Evolutionary conservation across 345 rosid species (phyloP).

Genomic region (Streptanthus diversifolius): DNA sequence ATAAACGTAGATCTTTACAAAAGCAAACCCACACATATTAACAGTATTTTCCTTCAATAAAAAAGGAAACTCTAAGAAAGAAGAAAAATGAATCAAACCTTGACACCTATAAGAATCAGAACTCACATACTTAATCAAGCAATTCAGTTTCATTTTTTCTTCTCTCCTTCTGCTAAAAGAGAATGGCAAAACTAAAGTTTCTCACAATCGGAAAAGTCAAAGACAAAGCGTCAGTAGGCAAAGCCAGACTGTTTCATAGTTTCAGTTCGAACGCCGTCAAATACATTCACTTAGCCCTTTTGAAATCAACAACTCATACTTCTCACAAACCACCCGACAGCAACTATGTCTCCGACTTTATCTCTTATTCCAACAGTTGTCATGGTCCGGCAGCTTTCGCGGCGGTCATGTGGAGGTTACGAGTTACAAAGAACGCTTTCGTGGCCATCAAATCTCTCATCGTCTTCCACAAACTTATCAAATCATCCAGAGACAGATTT

Average conservation of each 20-base stretch:
- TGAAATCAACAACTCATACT: constrained; percentile 68
- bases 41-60: not conserved
- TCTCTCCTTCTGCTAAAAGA: not conserved
- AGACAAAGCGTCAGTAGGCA: constrained; percentile 75
- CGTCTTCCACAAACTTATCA: constrained; percentile 58
- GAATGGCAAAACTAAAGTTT: constrained; percentile 38
- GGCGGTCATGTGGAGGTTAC: constrained; percentile 69
- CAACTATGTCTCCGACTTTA: constrained; percentile 44
- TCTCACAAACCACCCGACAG: constrained; percentile 46
- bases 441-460: constrained; percentile 74
- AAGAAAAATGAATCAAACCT: not conserved
- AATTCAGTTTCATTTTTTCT: not conserved
- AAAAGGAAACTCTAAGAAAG: not conserved
- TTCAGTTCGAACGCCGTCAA: constrained; percentile 41
- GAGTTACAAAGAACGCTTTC: constrained; percentile 52
- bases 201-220: constrained; percentile 53
- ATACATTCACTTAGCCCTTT: constrained; percentile 49
- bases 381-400: constrained; percentile 55
- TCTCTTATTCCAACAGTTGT: constrained; percentile 63
- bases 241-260: constrained; percentile 43
- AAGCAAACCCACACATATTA: not conserved
- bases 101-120: constrained; percentile 2
- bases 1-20: not conserved
- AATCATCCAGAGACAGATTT: constrained; percentile 2
- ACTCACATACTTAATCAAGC: not conserved